phyloP scores from a whole-genome alignment of 1,139 yeast species.

The Candida tetrigidarum region DNA sequence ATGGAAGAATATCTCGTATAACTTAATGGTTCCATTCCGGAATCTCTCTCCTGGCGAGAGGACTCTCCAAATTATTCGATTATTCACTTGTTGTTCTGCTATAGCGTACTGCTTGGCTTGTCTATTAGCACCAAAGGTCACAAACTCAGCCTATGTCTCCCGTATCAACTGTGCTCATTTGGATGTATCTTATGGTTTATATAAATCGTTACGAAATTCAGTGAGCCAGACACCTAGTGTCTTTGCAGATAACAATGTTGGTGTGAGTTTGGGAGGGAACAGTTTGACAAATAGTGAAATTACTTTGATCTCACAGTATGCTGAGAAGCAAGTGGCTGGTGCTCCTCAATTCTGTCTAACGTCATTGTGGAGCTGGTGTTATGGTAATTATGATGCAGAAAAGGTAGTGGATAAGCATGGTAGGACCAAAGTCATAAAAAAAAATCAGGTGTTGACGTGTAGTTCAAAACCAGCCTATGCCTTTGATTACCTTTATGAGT shows the following conservation, averaged over 20 bases:
- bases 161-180: constrained; percentile 52
- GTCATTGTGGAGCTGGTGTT: constrained; percentile 51
- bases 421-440: constrained; percentile 12
- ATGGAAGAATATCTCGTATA: constrained; percentile 6
- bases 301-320: constrained; percentile 47
- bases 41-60: constrained; percentile 37
- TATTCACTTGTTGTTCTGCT: constrained; percentile 21
- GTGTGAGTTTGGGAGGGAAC: constrained; percentile 23
- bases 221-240: constrained; percentile 28
- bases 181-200: constrained; percentile 56
- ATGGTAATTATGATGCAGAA: constrained; percentile 41
- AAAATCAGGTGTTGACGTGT: constrained; percentile 29
- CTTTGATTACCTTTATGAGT: constrained; percentile 50
- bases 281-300: constrained; percentile 56
- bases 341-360: constrained; percentile 56
- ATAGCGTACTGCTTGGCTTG: constrained; percentile 27
- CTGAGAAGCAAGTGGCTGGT: constrained; percentile 47
- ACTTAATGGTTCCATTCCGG: constrained; percentile 25
- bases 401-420: constrained; percentile 16
- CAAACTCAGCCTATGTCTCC: constrained; percentile 32
- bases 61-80: constrained; percentile 33
- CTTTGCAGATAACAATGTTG: constrained; percentile 15
- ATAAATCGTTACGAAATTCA: constrained; percentile 45
- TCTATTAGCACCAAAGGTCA: constrained; percentile 33
- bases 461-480: constrained; percentile 23